Base-by-base conservation (phyloP, 192 early-diverging fungal genomes). In the Haplosporangium gracile region DNA sequence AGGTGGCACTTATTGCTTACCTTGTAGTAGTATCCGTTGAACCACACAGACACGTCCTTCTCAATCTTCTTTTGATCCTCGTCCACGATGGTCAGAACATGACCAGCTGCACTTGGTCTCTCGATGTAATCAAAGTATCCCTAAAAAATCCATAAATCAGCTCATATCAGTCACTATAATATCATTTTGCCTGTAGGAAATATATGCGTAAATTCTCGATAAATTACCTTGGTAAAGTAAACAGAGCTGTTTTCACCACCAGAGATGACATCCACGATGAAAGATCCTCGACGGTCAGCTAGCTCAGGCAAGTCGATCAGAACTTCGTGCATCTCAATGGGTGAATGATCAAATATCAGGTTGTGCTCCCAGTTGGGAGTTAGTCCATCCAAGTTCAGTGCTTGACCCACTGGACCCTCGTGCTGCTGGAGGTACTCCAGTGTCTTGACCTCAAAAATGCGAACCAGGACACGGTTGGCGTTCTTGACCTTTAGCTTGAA, bases 251-350 rank as follows among this genome's bases (percentile, higher is more conserved):
- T 90, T 53, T 89, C 75, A 20, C 83, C 73, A 49, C 87, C 88
- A 38, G 88, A 76, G 16, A 92, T 82, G 10, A 92, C 80, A 71
- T 92, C 91, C 75, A 92, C 78, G 1, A 92, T 79, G 87, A 90
- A 92, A 13, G 82, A 77, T 9, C 91, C 91, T 20, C 91, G 79
- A 24, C 90, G 84, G 26, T 74, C 65, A n/a, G 87, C 79, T 15
- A 88, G 36, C 42, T 90, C 90, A 10, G 82, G 77, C 6, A 87
- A 72, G 29, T 89, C 63, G 5, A 80, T 76, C 4, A 36, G 24
- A 18, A 85, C 53, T 0, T 81, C 76, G 24, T 88, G 85, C 70
- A 91, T 83, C 24, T 81, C 76, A 42, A 90, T 75, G 0, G 82
- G 47, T 7, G 81, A 80, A 45, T 84, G 55, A 3, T 80, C 75